Conservation (phyloP, 208 protist species). For the Leishmania aethiopica region DNA sequence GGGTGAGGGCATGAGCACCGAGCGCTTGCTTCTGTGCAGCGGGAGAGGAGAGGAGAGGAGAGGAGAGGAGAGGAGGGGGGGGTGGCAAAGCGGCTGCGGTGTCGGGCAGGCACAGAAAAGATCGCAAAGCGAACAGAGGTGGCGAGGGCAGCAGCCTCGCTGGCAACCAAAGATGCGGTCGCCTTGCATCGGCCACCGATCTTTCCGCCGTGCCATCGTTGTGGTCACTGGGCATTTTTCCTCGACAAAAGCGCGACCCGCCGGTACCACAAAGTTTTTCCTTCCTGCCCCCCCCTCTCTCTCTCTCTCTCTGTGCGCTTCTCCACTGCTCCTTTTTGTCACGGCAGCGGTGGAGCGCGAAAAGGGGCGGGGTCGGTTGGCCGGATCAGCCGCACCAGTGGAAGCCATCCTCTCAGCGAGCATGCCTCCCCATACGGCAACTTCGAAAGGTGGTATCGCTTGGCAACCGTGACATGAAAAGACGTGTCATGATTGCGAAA, state of each 20-base stretch:
- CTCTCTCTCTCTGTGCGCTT: neutral
- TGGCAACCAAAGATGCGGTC: neutral
- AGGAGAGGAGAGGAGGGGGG: neutral
- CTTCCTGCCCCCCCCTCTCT: neutral
- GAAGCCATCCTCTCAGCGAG: neutral
- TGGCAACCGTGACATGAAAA: slow-evolving; percentile 2
- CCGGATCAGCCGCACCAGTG: neutral
- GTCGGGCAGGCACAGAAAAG: neutral
- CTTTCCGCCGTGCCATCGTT: neutral
- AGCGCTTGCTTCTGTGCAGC: neutral
- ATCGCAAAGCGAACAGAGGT: neutral
- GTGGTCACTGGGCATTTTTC: neutral
- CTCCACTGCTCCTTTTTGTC: neutral
- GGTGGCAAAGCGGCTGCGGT: neutral
- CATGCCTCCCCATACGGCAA: neutral
- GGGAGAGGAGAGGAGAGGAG: neutral
- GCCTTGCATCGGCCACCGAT: neutral
- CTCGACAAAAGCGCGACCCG: neutral
- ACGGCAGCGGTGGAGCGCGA: neutral
- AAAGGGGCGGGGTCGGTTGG: neutral
- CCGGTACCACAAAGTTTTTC: neutral
- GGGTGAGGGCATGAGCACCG: neutral
- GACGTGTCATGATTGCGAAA: neutral
- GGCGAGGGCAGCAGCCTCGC: neutral
- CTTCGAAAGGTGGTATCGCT: neutral